Evolutionary conservation across 2,329 filamentous ascomycete genomes (phyloP).

Genomic region (Shiraia bambusicola): DNA sequence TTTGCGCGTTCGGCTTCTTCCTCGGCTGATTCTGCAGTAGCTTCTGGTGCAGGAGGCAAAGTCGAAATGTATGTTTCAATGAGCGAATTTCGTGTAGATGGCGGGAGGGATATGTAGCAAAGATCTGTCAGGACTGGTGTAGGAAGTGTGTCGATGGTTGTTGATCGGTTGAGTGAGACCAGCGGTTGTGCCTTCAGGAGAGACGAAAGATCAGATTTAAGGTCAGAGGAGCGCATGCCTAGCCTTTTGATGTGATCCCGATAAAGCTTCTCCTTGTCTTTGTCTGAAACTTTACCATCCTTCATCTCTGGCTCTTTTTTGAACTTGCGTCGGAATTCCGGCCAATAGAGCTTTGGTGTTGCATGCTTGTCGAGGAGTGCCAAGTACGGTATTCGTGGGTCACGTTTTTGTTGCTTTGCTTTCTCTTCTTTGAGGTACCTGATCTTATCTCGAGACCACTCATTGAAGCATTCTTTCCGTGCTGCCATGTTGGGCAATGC

Average conservation of each 20-base stretch:
- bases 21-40: conserved; percentile 45
- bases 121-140: conserved; percentile 64
- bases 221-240: conserved; percentile 63
- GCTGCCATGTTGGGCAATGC: conserved; percentile 77
- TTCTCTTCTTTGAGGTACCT: conserved; percentile 70
- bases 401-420: conserved; percentile 74
- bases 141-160: conserved; percentile 61
- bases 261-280: conserved; percentile 78
- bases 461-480: conserved; percentile 78
- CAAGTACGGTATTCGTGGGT: conserved; percentile 81
- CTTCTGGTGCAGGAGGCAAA: conserved; percentile 60
- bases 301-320: conserved; percentile 80
- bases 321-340: conserved; percentile 91
- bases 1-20: conserved; percentile 54
- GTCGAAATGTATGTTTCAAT: conserved; percentile 67
- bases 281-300: conserved; percentile 60
- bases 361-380: conserved; percentile 78
- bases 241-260: conserved; percentile 70
- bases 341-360: conserved; percentile 93
- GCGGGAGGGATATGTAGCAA: conserved; percentile 67
- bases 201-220: conserved; percentile 68
- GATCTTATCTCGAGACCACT: conserved; percentile 80
- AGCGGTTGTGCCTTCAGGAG: conserved; percentile 65
- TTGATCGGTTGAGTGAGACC: conserved; percentile 61
- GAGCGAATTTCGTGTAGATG: conserved; percentile 62